Conservation (phyloP, 352 stramenopile species). For the Plasmopara muralis region DNA sequence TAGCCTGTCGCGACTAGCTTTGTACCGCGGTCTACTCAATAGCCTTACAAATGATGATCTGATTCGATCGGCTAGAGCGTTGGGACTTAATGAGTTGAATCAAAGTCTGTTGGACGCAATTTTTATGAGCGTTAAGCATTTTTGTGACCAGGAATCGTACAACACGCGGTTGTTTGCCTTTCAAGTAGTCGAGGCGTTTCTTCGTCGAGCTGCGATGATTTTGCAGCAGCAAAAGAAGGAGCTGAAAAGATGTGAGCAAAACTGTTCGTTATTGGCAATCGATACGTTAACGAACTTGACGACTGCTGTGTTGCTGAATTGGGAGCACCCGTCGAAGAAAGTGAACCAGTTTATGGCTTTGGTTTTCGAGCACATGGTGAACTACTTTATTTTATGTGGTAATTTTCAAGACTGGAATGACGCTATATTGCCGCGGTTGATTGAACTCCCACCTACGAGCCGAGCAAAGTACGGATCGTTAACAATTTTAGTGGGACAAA, state of each 20-base stretch:
- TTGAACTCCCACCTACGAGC: conserved; percentile 52
- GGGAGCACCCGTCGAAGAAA: conserved; percentile 79
- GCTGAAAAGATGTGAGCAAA: background rate
- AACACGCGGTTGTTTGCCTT: conserved; percentile 74
- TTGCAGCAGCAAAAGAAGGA: conserved; percentile 32
- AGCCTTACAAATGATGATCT: conserved; percentile 55
- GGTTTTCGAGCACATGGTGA: conserved; percentile 73
- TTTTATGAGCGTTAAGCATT: conserved; percentile 43
- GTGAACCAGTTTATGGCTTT: conserved; percentile 83
- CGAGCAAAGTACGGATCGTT: conserved; percentile 67
- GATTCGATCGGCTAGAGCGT: conserved; percentile 2
- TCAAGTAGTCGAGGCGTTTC: conserved; percentile 71
- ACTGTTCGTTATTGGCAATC: conserved; percentile 13
- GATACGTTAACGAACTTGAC: conserved; percentile 47
- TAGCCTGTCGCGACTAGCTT: conserved; percentile 48
- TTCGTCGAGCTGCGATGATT: conserved; percentile 51
- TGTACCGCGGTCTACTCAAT: conserved; percentile 66
- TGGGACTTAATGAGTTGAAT: conserved; percentile 13
- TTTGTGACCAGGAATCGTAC: conserved; percentile 52
- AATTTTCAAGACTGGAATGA: conserved; percentile 46
- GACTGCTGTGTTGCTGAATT: conserved; percentile 63
- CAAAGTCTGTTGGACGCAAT: conserved; percentile 45
- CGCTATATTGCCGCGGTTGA: conserved; percentile 36
- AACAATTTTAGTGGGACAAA: conserved; percentile 41
- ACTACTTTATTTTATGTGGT: conserved; percentile 40